Evolutionary conservation across 129 eudicot genomes (phyloP).

Genomic region (Arctium lappa): DNA sequence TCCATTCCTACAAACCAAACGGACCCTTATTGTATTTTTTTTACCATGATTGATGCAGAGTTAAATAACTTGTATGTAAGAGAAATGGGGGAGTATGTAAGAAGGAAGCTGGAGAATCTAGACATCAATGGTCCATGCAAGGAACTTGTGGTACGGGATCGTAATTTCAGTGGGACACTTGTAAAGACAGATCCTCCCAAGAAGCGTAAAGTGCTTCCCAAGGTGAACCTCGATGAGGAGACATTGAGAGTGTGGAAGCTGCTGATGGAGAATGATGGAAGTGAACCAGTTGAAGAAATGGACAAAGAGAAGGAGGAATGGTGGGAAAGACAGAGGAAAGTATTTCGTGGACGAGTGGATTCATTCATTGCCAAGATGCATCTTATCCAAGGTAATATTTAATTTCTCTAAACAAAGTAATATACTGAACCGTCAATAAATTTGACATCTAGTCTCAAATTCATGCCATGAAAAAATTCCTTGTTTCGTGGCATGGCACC

Average conservation of each 20-base stretch:
- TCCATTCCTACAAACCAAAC: too few relatives aligned
- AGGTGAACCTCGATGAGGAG: conserved; percentile 49
- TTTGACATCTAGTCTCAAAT: neutral
- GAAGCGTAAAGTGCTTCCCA: conserved; percentile 23
- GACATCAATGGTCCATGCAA: conserved; percentile 23
- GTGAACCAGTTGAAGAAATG: conserved; percentile 29
- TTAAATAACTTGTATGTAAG: neutral
- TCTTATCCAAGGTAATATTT: conserved; percentile 51
- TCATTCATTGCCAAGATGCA: conserved; percentile 45
- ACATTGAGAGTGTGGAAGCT: conserved; percentile 39
- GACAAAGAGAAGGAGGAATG: conserved; percentile 40
- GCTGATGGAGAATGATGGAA: conserved; percentile 40
- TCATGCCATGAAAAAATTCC: neutral
- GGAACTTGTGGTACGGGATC: conserved; percentile 29
- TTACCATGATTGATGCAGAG: conserved; percentile 30
- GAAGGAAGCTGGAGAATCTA: conserved; percentile 20
- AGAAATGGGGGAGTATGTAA: conserved; percentile 7
- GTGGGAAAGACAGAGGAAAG: conserved; percentile 44
- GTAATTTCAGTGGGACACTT: conserved; percentile 12
- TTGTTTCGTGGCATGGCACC: neutral
- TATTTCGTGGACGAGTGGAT: conserved; percentile 30
- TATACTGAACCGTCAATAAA: neutral
- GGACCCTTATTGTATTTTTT: neutral
- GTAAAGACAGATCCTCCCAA: conserved; percentile 27
- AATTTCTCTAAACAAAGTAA: conserved; percentile 9